Conservation (phyloP, 2,329 filamentous ascomycete genomes). For the Cladophialophora psammophila region DNA sequence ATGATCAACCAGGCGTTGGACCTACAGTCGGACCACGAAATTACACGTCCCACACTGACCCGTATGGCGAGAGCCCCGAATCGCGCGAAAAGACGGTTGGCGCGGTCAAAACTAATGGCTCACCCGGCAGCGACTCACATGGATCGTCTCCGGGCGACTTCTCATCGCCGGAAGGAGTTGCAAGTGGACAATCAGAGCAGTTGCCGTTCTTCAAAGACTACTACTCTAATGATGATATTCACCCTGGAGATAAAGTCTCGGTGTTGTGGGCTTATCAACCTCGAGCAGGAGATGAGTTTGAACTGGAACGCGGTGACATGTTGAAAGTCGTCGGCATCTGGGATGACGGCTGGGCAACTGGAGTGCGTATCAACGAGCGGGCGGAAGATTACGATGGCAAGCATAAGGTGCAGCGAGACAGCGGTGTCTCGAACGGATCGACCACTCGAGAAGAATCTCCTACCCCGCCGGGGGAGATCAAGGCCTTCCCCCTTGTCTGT, state of each 20-base stretch:
- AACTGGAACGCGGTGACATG: slow-evolving; percentile 95
- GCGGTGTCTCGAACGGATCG: slow-evolving; percentile 86
- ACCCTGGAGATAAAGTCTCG: slow-evolving; percentile 86
- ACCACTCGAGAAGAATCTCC: slow-evolving; percentile 67
- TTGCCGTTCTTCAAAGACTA: slow-evolving; percentile 98
- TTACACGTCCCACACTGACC: slow-evolving; percentile 67
- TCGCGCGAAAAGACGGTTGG: slow-evolving; percentile 65
- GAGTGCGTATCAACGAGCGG: slow-evolving; percentile 78
- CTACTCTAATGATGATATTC: slow-evolving; percentile 96
- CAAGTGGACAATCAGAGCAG: slow-evolving; percentile 93
- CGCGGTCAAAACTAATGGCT: slow-evolving; percentile 74
- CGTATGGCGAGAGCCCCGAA: slow-evolving; percentile 74
- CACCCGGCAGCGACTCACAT: slow-evolving; percentile 83
- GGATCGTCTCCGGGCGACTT: slow-evolving; percentile 80
- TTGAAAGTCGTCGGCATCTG: slow-evolving; percentile 97
- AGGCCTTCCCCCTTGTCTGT: slow-evolving; percentile 96
- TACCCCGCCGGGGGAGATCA: slow-evolving; percentile 79
- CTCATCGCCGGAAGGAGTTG: slow-evolving; percentile 83
- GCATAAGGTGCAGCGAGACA: slow-evolving; percentile 82
- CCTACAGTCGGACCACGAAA: slow-evolving; percentile 55
- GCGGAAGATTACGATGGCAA: slow-evolving; percentile 89
- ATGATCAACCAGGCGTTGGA: slow-evolving; percentile 53
- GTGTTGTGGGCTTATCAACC: slow-evolving; percentile 97
- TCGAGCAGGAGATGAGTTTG: slow-evolving; percentile 89
- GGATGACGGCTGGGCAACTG: slow-evolving; percentile 99